These are phyloP conservation scores for Hanseniaspora guilliermondii DNA, from an alignment of 805 yeast species.

Conservation along the genomic window DNA sequence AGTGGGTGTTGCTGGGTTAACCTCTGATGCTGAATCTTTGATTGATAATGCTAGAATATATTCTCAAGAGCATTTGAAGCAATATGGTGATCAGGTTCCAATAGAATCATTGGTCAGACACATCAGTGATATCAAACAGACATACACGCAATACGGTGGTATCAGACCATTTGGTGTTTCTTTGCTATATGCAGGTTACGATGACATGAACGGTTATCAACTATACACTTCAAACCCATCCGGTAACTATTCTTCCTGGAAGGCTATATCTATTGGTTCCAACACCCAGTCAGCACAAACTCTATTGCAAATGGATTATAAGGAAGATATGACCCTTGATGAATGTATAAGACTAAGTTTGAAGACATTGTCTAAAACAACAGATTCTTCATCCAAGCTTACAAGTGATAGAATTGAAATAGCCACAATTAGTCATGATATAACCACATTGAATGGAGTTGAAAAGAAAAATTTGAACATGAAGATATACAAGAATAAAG, in stretches of 20 bases:
- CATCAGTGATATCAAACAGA: conserved; percentile 88
- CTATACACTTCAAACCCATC: conserved; percentile 91
- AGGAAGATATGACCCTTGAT: conserved; percentile 56
- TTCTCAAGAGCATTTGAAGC: conserved; percentile 75
- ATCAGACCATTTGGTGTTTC: conserved; percentile 97
- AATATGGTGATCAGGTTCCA: conserved; percentile 88
- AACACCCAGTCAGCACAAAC: conserved; percentile 95
- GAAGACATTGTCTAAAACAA: conserved; percentile 84
- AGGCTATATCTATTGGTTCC: conserved; percentile 93
- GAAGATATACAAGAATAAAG: conserved; percentile 68
- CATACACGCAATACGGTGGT: conserved; percentile 98
- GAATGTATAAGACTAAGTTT: conserved; percentile 82
- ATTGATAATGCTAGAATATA: conserved; percentile 73
- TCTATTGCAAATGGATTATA: conserved; percentile 84
- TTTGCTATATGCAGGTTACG: conserved; percentile 90
- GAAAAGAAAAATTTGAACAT: conserved; percentile 43
- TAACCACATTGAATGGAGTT: conserved; percentile 1
- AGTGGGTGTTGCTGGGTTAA: conserved; percentile 96
- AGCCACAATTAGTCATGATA: conserved; percentile 53
- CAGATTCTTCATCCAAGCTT: conserved; percentile 65
- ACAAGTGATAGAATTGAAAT: conserved; percentile 87
- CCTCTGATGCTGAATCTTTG: conserved; percentile 88
- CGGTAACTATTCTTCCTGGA: conserved; percentile 97
- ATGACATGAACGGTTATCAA: conserved; percentile 80
- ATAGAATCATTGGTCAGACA: conserved; percentile 78